Evolutionary conservation across 2,329 filamentous ascomycete genomes (phyloP).

Genomic region (Colletotrichum sp.): DNA sequence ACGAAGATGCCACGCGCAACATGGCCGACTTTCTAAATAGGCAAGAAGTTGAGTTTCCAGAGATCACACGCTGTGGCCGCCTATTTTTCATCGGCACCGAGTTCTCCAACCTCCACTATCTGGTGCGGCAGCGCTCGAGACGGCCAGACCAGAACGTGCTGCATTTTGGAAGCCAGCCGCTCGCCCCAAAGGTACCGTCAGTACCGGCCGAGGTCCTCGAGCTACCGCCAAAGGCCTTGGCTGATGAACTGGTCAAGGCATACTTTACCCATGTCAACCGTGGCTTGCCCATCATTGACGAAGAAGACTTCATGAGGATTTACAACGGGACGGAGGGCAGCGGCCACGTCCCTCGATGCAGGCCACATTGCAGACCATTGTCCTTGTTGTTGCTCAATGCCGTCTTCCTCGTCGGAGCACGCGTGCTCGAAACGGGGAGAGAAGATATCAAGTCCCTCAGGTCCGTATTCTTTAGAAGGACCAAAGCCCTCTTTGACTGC

Average conservation of each 20-base stretch:
- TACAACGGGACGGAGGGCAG: constrained; percentile 48
- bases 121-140: constrained; percentile 50
- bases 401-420: constrained; percentile 56
- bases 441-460: constrained; percentile 43
- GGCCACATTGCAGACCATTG: constrained; percentile 38
- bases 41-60: constrained; percentile 46
- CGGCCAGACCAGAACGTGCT: constrained; percentile 28
- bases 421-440: constrained; percentile 47
- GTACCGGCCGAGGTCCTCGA: constrained; percentile 51
- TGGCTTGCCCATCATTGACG: constrained; percentile 56
- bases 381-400: constrained; percentile 55
- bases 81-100: constrained; percentile 61
- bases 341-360: not conserved
- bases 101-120: constrained; percentile 60
- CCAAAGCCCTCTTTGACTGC: constrained; percentile 58
- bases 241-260: constrained; percentile 53
- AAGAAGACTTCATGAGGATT: constrained; percentile 54
- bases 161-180: constrained; percentile 38
- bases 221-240: constrained; percentile 50
- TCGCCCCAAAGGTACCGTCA: constrained; percentile 45
- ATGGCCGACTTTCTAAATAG: constrained; percentile 56
- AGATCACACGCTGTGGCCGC: constrained; percentile 52
- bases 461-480: constrained; percentile 54
- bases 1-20: constrained; percentile 46
- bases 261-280: constrained; percentile 57